A percentile compares a stretch with the other conserved stretches of the same genome.
These are phyloP conservation scores for Epichloe hybrida DNA, from an alignment of 2,329 filamentous ascomycete genomes.

Conservation along the genomic window DNA sequence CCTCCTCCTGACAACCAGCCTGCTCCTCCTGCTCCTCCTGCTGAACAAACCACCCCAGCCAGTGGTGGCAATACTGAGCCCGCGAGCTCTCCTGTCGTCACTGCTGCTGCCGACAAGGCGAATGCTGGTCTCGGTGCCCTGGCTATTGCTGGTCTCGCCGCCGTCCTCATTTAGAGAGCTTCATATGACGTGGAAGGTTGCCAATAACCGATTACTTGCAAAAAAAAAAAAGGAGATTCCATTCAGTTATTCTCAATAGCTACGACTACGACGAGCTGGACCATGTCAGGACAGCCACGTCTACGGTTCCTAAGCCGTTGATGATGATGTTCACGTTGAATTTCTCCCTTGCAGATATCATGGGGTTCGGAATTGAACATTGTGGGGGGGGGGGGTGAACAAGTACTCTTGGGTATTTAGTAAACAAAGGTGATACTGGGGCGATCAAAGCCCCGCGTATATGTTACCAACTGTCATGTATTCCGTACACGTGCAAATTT, in stretches of 20 bases:
- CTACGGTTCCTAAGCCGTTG: neutral
- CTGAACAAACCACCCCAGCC: conserved; percentile 3
- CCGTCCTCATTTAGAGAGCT: conserved; percentile 20
- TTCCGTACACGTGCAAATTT: too few species aligned
- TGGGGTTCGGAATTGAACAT: too few species aligned
- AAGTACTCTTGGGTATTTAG: too few species aligned
- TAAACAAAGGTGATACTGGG: too few species aligned
- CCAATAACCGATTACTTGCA: neutral
- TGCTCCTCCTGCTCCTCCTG: neutral
- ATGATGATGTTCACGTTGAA: neutral
- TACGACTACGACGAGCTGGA: neutral
- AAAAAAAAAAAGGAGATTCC: too few species aligned
- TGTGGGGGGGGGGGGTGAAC: too few species aligned
- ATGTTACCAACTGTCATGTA: too few species aligned
- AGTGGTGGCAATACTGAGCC: conserved; percentile 5
- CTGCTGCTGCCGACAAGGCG: conserved; percentile 24
- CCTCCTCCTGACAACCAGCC: conserved; percentile 2
- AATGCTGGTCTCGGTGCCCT: conserved; percentile 23
- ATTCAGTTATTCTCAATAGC: neutral
- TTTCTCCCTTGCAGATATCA: neutral
- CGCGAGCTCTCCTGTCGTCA: conserved; percentile 13
- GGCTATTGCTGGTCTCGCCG: conserved; percentile 24
- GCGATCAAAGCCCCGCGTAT: too few species aligned
- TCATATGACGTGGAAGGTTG: neutral
- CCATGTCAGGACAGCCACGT: neutral